phyloP scores from a whole-genome alignment of 2,329 filamentous ascomycete species.

The Sordariomycetes sp. region DNA sequence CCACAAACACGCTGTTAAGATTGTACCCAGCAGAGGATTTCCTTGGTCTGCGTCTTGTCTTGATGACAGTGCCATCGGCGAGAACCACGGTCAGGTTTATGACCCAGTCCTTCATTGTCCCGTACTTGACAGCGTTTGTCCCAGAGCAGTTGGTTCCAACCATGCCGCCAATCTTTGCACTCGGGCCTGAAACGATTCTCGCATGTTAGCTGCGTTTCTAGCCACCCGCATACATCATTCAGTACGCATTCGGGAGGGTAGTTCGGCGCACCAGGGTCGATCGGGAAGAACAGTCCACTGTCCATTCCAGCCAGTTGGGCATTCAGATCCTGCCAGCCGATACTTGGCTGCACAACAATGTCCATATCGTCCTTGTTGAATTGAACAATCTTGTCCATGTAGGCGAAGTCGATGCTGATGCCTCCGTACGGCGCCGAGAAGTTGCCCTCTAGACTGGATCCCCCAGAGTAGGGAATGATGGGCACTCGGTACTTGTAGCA shows the following conservation, averaged over 20 bases:
- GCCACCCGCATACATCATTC: background rate
- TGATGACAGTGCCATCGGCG: conserved; percentile 68
- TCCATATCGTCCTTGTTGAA: conserved; percentile 87
- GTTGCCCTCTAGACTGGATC: conserved; percentile 79
- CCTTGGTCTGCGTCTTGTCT: conserved; percentile 64
- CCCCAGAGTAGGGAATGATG: conserved; percentile 79
- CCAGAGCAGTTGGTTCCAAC: conserved; percentile 69
- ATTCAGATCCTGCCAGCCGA: conserved; percentile 89
- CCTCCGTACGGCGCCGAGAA: conserved; percentile 82
- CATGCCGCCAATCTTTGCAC: conserved; percentile 74
- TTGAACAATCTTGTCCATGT: conserved; percentile 73
- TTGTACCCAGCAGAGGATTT: conserved; percentile 81
- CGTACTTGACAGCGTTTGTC: conserved; percentile 71
- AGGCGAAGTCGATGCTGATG: conserved; percentile 78
- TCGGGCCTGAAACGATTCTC: conserved; percentile 30
- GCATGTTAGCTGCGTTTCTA: background rate
- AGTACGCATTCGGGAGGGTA: background rate
- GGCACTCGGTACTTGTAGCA: conserved; percentile 74
- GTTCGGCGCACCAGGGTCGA: conserved; percentile 59
- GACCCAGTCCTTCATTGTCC: conserved; percentile 84
- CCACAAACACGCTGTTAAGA: conserved; percentile 68
- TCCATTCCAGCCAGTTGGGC: conserved; percentile 55
- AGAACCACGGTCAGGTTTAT: conserved; percentile 74
- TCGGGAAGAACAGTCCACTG: conserved; percentile 78
- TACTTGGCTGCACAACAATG: conserved; percentile 79